Evolutionary conservation across 2,329 filamentous ascomycete genomes (phyloP), one percentile per base, ranked within the genome.

Genomic region (Chaetomiaceae sp.): DNA sequence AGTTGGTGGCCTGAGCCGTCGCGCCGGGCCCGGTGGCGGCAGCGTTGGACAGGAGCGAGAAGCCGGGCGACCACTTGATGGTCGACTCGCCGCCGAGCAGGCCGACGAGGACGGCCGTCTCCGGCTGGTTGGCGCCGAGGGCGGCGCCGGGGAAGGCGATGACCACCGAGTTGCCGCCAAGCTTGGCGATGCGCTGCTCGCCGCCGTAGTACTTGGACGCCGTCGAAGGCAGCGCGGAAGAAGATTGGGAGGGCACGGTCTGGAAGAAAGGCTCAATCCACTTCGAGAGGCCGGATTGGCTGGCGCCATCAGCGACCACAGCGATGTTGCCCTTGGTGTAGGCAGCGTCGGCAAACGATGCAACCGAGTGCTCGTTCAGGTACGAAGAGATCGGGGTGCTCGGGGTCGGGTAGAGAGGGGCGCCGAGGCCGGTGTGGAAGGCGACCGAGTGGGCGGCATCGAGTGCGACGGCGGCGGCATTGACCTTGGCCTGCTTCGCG

Each of bases 11-110:
- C 30, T 79, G 75, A 60, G 88, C 79, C 42, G 74, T 76, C 54
- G 86, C 79, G 56, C 81, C 80, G 30, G 83, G 75, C 60, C 80
- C 73, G 37, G 77, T 75, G 52, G 83, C 75, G 47, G 82, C 78
- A 51, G 84, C 84, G 75, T 95, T 90, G 63, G 86, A 78, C 50
- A 98, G 80, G 52, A 96, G 77, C 49, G 87, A 91, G 78, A 95
- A 97, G 60, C 93, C 93, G 53, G 88, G 73, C 42, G 88, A 84
- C 91, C 91, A 98, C 76, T 97, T 98, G 75, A 97, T 89, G 68
- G 74, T 85, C 45, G 89, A 86, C 69, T 94, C 73, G 52, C 91
- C 93, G 63, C 93, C 93, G 42, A 98, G 85, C 17, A 98, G 83
- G 54, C 89, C 82, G 48, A 86, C 81, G 47, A 98, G 83, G 53